phyloP scores from a whole-genome alignment of 768 basidiomycete species.

The Hericium rajendrae region DNA sequence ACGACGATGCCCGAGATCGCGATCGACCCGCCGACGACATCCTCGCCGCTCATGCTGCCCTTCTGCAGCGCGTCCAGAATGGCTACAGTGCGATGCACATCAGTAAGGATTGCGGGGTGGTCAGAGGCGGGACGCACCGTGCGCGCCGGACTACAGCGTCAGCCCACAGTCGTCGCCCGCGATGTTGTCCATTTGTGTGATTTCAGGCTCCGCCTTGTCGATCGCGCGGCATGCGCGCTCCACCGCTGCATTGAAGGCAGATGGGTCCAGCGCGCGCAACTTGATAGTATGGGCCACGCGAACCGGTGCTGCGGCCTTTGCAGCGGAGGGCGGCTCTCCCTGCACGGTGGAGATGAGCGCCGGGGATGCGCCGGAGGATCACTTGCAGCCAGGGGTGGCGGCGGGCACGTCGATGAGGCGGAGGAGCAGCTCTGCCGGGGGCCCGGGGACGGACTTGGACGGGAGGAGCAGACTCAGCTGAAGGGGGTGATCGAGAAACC shows the following conservation, averaged over 20 bases:
- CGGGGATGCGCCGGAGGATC: constrained; percentile 44
- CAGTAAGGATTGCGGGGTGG: neutral
- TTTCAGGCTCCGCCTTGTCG: constrained; percentile 74
- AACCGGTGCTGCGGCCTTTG: neutral
- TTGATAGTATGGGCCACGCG: neutral
- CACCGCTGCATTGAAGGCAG: constrained; percentile 39
- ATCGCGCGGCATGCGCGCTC: constrained; percentile 54
- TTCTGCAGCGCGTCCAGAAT: constrained; percentile 49
- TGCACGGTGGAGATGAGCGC: constrained; percentile 10
- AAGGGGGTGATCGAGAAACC: too few species aligned
- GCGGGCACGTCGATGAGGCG: too few species aligned
- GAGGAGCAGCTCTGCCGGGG: too few species aligned
- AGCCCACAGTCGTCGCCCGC: constrained; percentile 81
- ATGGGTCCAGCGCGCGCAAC: constrained; percentile 32
- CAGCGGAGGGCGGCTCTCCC: constrained; percentile 6
- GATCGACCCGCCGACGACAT: constrained; percentile 58
- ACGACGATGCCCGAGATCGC: constrained; percentile 68
- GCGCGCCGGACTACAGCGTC: constrained; percentile 66
- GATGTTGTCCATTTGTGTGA: constrained; percentile 85
- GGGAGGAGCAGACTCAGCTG: too few species aligned
- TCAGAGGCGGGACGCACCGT: constrained; percentile 33
- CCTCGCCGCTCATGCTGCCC: constrained; percentile 47
- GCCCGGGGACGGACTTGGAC: too few species aligned
- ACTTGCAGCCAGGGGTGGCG: too few species aligned
- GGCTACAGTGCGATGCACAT: constrained; percentile 25